Evolutionary conservation across 768 basidiomycete genomes (phyloP).

Genomic region (Mycena latifolia): DNA sequence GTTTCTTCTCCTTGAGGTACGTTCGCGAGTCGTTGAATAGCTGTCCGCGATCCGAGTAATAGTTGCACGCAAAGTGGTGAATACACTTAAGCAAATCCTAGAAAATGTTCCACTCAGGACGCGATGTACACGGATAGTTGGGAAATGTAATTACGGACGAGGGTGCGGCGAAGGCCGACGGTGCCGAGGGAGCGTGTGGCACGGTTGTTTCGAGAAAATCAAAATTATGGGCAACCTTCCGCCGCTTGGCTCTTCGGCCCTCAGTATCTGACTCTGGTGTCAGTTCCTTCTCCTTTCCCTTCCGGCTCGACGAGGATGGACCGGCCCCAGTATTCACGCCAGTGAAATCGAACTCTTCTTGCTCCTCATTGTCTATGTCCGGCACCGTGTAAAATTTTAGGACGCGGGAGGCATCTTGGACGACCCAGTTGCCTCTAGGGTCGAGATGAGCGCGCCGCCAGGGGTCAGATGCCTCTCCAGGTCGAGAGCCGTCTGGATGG

Average conservation of each 20-base stretch:
- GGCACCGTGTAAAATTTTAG: conserved; percentile 11
- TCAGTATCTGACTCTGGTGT: background rate
- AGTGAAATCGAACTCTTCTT: conserved; percentile 17
- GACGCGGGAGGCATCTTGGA: background rate
- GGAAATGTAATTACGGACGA: conserved; percentile 31
- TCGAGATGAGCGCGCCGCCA: conserved; percentile 2
- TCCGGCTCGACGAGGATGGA: background rate
- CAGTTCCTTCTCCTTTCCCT: conserved; percentile 20
- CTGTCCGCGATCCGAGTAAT: conserved; percentile 74
- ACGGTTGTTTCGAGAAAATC: conserved; percentile 20
- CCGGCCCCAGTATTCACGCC: conserved; percentile 3
- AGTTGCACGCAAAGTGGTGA: conserved; percentile 59
- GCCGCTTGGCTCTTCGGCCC: conserved; percentile 18
- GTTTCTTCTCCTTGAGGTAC: conserved; percentile 53
- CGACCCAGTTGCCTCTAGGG: background rate
- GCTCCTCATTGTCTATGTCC: conserved; percentile 3
- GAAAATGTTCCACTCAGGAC: background rate
- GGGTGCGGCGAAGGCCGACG: conserved; percentile 26
- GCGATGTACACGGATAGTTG: background rate
- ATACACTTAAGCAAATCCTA: conserved; percentile 66
- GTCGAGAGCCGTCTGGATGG: background rate
- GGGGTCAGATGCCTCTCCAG: background rate
- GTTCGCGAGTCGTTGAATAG: conserved; percentile 63
- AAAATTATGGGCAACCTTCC: conserved; percentile 25
- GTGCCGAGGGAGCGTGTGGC: background rate